Evolutionary conservation across 2,329 filamentous ascomycete species (phyloP), one percentile per base, ranked within the genome.

Genomic region (Anthostomella pinea): DNA sequence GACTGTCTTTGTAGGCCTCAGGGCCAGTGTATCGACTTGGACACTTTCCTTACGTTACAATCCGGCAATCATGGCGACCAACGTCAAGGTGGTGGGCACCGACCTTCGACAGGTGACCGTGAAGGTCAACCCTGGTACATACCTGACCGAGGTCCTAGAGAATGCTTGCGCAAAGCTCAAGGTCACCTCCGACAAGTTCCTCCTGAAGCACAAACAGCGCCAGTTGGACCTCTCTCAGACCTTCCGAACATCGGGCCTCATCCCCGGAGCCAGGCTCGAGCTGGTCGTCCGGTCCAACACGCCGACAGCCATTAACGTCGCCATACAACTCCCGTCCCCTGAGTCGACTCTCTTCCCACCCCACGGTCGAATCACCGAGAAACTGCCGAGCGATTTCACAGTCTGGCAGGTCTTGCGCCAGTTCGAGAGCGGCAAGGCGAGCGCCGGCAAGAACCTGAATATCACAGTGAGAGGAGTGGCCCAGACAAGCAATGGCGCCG

Each of bases 351-450:
- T 74, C 31, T 71, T 76, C 14, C 75, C 73, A 20, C 65, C 81
- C 2, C 79, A 78, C 47, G 79, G 81, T 16, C 80, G 89, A 19
- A 65, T 95, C 25, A 79, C 81, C 38, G 83, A 93, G 58, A 95
- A 93, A 58, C 89, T 97, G 43, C 82, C 90, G 1, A 95, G 86
- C 61, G 85, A 87, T 48, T 87, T 87, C 22, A 87, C 88, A 13
- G 60, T 98, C 63, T 98, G 93, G 93, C 78, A 88, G 50, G 72
- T 97, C 18, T 60, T 98, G 38, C 83, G 93, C 41, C 87, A 93
- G 57, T 95, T 97, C 49, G 93, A 98, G 64, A 84, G 84, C 46
- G 81, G 77, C 21, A 75, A 77, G 16, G 77, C 77, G n/a, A 79
- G 72, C 31, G 70, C 72, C 39, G 74, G 73, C 7, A 70, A 65